Evolutionary conservation across 2,329 filamentous ascomycete genomes (phyloP).

Genomic region (Teratosphaeria nubilosa): DNA sequence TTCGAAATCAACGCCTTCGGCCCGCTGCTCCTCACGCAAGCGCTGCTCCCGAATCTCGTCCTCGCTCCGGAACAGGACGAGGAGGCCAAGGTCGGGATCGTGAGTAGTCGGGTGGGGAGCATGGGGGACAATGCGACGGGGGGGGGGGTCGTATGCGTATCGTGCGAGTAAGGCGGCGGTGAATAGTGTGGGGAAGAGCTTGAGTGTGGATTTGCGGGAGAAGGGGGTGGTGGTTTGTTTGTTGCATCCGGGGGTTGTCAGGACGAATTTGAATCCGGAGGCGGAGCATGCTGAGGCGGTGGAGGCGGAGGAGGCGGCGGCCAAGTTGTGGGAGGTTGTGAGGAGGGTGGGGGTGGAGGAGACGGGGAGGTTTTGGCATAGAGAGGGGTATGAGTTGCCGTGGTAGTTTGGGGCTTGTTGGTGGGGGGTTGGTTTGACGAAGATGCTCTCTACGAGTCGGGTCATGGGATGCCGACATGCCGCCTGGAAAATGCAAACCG

Average conservation of each 20-base stretch:
- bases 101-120: conserved; percentile 34
- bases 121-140: conserved; percentile 35
- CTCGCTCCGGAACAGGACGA: conserved; percentile 8
- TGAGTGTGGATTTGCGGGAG: conserved; percentile 32
- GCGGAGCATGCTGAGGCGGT: conserved; percentile 27
- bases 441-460: too few relatives aligned
- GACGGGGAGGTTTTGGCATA: conserved; percentile 36
- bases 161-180: conserved; percentile 36
- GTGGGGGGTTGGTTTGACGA: neutral
- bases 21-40: conserved; percentile 35
- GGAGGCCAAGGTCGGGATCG: conserved; percentile 30
- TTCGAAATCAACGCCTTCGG: conserved; percentile 38
- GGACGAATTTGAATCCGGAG: conserved; percentile 25
- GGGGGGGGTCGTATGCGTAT: conserved; percentile 34
- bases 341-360: conserved; percentile 30
- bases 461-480: neutral
- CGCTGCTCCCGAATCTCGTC: conserved; percentile 33
- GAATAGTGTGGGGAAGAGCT: conserved; percentile 34
- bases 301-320: conserved; percentile 35
- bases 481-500: neutral
- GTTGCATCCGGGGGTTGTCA: conserved; percentile 36
- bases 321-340: conserved; percentile 34
- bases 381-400: conserved; percentile 34
- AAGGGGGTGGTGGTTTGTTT: conserved; percentile 32
- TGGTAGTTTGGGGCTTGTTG: conserved; percentile 25